phyloP scores from a whole-genome alignment of 148 eudicot species.

The Heliamphora exappendiculata region DNA sequence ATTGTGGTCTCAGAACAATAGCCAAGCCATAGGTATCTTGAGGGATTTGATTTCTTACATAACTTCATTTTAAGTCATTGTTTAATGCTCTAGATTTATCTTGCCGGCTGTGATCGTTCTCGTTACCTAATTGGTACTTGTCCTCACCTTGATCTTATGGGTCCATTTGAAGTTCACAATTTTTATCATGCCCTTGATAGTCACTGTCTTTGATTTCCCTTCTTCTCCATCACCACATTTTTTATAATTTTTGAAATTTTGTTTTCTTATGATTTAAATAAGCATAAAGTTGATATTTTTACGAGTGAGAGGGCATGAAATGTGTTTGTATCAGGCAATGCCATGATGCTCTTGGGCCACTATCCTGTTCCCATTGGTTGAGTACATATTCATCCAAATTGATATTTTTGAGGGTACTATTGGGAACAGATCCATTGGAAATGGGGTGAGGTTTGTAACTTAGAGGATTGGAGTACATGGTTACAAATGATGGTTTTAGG shows the following conservation, averaged over 20 bases:
- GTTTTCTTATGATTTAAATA: no score
- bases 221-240: slow-evolving; percentile 2
- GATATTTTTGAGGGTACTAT: no score
- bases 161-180: background rate
- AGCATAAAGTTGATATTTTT: no score
- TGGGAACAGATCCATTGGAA: no score
- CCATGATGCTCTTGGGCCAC: no score
- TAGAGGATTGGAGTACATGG: no score
- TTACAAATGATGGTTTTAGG: no score
- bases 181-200: background rate
- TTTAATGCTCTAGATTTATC: background rate
- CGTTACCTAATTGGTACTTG: background rate
- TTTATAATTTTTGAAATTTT: slow-evolving; percentile 5
- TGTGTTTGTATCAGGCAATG: no score
- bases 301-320: no score
- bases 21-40: background rate
- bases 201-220: background rate
- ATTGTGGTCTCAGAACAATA: background rate
- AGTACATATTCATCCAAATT: no score
- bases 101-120: background rate
- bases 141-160: background rate
- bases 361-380: no score
- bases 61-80: background rate
- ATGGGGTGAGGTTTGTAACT: no score
- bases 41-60: background rate